Conservation (phyloP, 139 green algal genomes). For the Auxenochlorella pyrenoidosa region DNA sequence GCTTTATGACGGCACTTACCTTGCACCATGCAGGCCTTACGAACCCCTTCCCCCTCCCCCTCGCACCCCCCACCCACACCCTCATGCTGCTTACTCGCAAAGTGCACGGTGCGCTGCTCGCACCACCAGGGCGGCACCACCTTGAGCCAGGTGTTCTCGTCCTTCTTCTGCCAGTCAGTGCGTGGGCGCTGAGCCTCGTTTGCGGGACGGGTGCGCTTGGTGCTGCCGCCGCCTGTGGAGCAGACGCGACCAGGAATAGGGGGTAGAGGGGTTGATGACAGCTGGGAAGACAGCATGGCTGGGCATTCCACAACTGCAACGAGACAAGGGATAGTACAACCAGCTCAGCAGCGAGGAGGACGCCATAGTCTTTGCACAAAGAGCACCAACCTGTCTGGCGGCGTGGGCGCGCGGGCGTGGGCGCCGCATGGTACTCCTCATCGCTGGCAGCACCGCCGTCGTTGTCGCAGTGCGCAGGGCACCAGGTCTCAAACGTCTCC, state of each 20-base stretch:
- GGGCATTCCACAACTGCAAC: too few relatives aligned
- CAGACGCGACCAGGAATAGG: not conserved
- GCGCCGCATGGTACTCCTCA: constrained; percentile 9
- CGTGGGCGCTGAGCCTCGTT: constrained; percentile 27
- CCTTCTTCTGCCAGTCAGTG: constrained; percentile 54
- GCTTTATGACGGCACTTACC: too few relatives aligned
- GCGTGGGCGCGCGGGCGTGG: not conserved
- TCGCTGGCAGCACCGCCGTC: constrained; percentile 15
- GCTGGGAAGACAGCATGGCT: too few relatives aligned
- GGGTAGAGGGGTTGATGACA: not conserved
- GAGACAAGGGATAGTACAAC: too few relatives aligned
- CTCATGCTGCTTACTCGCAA: constrained; percentile 42
- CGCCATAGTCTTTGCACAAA: too few relatives aligned
- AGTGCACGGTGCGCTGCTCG: constrained; percentile 55
- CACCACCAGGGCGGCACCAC: constrained; percentile 56
- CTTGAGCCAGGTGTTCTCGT: constrained; percentile 44
- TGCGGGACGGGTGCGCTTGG: not conserved
- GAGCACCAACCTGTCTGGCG: constrained; percentile 24
- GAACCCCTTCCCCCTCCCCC: not conserved
- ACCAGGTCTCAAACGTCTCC: constrained; percentile 36
- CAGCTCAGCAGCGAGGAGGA: too few relatives aligned
- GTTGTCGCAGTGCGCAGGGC: constrained; percentile 32
- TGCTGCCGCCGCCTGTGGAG: not conserved
- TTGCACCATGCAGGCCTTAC: not conserved
- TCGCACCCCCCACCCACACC: too few relatives aligned